Conservation (phyloP, 2,329 filamentous ascomycete genomes). For the Sclerotinia borealis region DNA sequence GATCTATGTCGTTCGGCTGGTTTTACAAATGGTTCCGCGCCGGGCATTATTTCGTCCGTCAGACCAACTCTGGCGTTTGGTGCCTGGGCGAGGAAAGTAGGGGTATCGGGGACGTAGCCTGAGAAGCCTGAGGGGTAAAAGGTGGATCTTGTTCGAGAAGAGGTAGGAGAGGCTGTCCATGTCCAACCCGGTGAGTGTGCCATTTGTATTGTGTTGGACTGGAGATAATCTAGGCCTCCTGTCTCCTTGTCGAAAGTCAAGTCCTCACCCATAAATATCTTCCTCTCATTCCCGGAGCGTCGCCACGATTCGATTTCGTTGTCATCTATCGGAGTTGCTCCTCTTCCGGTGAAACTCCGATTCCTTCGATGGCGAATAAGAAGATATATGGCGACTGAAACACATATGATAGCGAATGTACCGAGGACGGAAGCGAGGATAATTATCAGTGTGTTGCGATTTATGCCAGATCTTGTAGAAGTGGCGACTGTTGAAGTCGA, state of each 20-base stretch:
- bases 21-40: constrained; percentile 53
- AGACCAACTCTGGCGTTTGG: constrained; percentile 58
- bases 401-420: constrained; percentile 23
- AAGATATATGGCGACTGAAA: constrained; percentile 21
- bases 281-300: constrained; percentile 18
- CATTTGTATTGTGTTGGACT: constrained; percentile 7
- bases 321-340: constrained; percentile 56
- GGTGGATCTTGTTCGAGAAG: constrained; percentile 16
- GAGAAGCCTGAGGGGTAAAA: constrained; percentile 30
- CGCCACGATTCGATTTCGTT: constrained; percentile 60
- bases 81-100: constrained; percentile 51
- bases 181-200: constrained; percentile 24
- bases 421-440: constrained; percentile 27
- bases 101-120: constrained; percentile 18
- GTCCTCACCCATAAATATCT: background rate
- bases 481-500: constrained; percentile 11
- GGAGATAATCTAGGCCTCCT: background rate
- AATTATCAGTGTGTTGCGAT: constrained; percentile 22
- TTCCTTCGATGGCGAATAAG: constrained; percentile 21
- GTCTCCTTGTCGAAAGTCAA: constrained; percentile 10
- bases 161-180: constrained; percentile 24
- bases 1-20: constrained; percentile 47
- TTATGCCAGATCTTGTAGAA: constrained; percentile 14
- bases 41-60: constrained; percentile 55
- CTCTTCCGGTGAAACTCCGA: constrained; percentile 43